These are phyloP conservation scores for Dactylorhiza incarnata DNA, from an alignment of 106 monocot species.

Conservation along the genomic window DNA sequence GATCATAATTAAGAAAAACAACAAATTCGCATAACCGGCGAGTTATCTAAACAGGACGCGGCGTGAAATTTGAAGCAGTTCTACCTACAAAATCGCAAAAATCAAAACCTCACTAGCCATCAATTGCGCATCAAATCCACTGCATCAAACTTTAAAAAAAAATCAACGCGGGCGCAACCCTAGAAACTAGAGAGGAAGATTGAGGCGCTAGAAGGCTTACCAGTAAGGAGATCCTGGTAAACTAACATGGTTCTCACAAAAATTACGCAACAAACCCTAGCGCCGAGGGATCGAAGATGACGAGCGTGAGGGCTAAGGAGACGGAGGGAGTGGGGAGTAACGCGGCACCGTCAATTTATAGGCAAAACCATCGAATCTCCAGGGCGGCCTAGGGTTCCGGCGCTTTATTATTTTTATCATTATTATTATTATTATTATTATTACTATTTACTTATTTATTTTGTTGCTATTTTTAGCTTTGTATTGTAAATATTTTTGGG, in stretches of 20 bases:
- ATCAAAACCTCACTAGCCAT: not conserved
- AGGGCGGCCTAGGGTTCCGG: not conserved
- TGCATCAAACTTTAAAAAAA: not conserved
- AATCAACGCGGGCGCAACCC: not conserved
- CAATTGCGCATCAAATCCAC: not conserved
- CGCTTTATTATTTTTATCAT: no score
- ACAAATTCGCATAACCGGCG: no score
- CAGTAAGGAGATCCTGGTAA: constrained; percentile 67
- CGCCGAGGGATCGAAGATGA: constrained; percentile 4
- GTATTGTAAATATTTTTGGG: no score
- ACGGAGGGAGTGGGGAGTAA: not conserved
- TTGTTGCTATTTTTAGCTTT: no score
- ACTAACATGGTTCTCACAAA: constrained; percentile 44
- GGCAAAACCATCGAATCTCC: not conserved
- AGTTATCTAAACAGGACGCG: no score
- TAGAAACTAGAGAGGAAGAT: not conserved
- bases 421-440: no score
- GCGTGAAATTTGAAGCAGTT: no score
- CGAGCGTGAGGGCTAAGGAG: not conserved
- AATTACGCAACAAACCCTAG: constrained; percentile 9
- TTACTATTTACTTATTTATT: no score
- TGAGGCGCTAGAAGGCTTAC: constrained; percentile 14
- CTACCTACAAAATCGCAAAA: not conserved
- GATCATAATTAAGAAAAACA: no score
- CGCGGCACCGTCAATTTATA: not conserved